Conservation (phyloP, 495 filamentous ascomycete species). For the Penicillium tannophilum region DNA sequence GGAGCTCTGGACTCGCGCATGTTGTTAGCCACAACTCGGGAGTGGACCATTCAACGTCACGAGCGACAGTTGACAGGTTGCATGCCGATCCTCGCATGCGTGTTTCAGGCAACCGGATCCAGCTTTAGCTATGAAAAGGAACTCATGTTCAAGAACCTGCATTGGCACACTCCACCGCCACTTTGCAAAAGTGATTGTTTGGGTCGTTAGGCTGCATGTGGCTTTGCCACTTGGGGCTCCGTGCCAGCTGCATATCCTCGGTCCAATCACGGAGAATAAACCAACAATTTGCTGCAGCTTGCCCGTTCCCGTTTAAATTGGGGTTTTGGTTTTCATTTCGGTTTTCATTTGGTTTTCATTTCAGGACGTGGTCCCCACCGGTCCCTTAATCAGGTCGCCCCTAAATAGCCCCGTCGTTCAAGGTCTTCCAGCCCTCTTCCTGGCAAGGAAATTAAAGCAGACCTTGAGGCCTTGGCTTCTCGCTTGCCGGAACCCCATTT, state of each 20-base stretch:
- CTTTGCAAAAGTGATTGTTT: not conserved
- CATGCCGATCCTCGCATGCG: conserved; percentile 21
- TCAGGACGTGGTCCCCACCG: conserved; percentile 15
- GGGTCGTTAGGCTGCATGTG: conserved; percentile 10
- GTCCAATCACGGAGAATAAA: conserved; percentile 26
- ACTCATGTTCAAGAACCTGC: conserved; percentile 22
- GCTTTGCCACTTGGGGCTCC: conserved; percentile 26
- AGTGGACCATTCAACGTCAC: not conserved
- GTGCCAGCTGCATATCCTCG: conserved; percentile 11
- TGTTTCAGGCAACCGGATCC: conserved; percentile 23
- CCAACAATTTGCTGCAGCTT: conserved; percentile 3
- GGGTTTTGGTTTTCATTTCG: not conserved
- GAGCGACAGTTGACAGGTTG: conserved; percentile 8
- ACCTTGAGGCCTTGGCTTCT: conserved; percentile 5
- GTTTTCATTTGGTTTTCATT: not conserved
- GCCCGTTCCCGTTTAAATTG: conserved; percentile 1
- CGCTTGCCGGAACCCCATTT: not conserved
- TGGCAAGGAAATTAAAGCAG: not conserved
- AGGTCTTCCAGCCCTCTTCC: not conserved
- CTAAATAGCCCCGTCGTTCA: conserved; percentile 24
- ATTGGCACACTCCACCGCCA: conserved; percentile 9
- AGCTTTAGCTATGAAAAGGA: conserved; percentile 1
- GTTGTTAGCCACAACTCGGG: not conserved
- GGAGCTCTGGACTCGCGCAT: too few relatives aligned
- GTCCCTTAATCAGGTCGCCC: conserved; percentile 26